Evolutionary conservation across 2,329 filamentous ascomycete genomes (phyloP).

Genomic region (Periconia sp.): DNA sequence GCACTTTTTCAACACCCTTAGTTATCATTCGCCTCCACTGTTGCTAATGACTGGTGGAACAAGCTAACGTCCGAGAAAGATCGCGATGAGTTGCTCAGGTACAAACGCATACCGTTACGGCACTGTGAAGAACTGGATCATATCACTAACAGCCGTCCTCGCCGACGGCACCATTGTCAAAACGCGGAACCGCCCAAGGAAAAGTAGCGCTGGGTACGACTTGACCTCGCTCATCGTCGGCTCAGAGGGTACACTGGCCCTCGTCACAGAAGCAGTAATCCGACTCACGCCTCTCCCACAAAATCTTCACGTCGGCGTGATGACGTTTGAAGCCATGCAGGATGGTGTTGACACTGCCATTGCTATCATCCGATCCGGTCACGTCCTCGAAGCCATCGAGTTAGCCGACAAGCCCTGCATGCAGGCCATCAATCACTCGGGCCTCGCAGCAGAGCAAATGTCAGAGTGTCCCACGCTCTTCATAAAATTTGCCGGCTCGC

Average conservation of each 20-base stretch:
- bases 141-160: constrained; percentile 82
- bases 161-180: constrained; percentile 88
- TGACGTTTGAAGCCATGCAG: constrained; percentile 67
- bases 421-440: constrained; percentile 68
- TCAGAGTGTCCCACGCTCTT: constrained; percentile 73
- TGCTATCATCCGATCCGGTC: constrained; percentile 75
- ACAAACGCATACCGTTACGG: constrained; percentile 93
- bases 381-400: constrained; percentile 87
- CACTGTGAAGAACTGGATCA: constrained; percentile 91
- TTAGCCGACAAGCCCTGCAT: constrained; percentile 89
- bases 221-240: constrained; percentile 87
- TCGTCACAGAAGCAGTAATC: constrained; percentile 87
- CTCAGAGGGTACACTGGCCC: constrained; percentile 86
- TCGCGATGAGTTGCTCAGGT: constrained; percentile 70
- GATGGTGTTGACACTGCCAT: constrained; percentile 78
- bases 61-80: constrained; percentile 16
- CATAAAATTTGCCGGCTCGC: constrained; percentile 73
- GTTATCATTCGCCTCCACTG: not conserved
- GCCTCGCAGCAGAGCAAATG: constrained; percentile 62
- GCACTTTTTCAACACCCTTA: not conserved
- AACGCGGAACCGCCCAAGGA: constrained; percentile 83
- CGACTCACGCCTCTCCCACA: constrained; percentile 81
- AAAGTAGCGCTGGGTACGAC: constrained; percentile 90
- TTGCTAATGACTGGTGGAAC: too few species aligned
- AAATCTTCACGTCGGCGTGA: constrained; percentile 78